A percentile compares a stretch with the other conserved stretches of the same genome.
Conservation (phyloP, 306 rosid species). For the Nissolia schottii region DNA sequence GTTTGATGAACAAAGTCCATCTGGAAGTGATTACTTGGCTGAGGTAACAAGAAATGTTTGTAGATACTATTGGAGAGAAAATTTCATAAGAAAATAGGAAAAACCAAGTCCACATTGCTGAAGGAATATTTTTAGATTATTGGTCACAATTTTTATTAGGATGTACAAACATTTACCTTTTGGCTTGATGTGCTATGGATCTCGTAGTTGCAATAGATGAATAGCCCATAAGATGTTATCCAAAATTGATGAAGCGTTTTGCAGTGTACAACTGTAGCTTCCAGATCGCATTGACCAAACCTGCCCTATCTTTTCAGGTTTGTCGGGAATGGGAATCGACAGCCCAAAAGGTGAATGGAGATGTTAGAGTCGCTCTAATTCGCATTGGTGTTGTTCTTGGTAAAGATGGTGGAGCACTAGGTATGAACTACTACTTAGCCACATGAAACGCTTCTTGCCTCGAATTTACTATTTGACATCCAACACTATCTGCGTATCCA, state of each 20-base stretch:
- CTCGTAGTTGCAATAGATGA: background rate
- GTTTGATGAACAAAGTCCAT: slow-evolving; percentile 82
- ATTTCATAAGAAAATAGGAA: background rate
- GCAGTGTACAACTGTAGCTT: background rate
- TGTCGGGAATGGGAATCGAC: slow-evolving; percentile 95
- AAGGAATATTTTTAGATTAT: background rate
- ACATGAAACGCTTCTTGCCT: background rate
- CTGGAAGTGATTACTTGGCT: slow-evolving; percentile 91
- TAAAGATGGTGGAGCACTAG: slow-evolving; percentile 97
- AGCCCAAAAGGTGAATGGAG: slow-evolving; percentile 64
- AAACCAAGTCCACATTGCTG: background rate
- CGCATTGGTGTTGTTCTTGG: slow-evolving; percentile 99
- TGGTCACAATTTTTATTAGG: background rate
- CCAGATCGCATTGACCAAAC: background rate
- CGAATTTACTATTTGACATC: background rate
- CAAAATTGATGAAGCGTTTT: background rate
- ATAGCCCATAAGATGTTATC: background rate
- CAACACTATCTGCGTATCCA: background rate
- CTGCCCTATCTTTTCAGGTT: slow-evolving; percentile 52
- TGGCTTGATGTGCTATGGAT: background rate
- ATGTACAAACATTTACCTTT: background rate
- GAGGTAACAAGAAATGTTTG: slow-evolving; percentile 54
- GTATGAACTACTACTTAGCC: slow-evolving; percentile 33
- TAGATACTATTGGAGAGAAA: background rate
- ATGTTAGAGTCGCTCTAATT: slow-evolving; percentile 73